These are phyloP conservation scores for Torulaspora globosa DNA, from an alignment of 1,139 yeast species.

Conservation along the genomic window DNA sequence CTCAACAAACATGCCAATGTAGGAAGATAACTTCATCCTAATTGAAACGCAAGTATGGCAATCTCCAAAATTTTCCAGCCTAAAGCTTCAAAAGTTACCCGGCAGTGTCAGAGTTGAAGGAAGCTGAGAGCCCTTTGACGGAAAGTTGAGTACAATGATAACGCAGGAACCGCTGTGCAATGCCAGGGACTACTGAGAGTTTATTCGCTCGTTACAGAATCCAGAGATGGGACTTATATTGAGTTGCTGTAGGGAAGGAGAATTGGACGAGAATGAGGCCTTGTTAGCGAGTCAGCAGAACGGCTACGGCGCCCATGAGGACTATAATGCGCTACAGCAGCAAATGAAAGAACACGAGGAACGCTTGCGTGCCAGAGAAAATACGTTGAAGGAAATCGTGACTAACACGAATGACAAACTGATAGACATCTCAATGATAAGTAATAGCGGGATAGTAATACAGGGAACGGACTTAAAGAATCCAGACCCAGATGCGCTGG, in stretches of 20 bases:
- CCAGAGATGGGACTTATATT: constrained; percentile 26
- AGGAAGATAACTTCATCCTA: not conserved
- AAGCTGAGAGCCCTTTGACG: not conserved
- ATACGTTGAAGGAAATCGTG: constrained; percentile 39
- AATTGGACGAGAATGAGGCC: constrained; percentile 28
- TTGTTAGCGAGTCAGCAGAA: constrained; percentile 32
- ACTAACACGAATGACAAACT: constrained; percentile 39
- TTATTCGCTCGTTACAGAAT: not conserved
- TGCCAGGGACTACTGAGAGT: not conserved
- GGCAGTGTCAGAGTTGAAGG: not conserved
- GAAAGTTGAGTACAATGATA: not conserved
- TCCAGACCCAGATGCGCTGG: not conserved
- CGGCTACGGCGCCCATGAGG: constrained; percentile 30
- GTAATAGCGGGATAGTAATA: constrained; percentile 35
- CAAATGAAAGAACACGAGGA: constrained; percentile 35
- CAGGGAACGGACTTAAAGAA: constrained; percentile 26
- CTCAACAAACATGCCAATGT: not conserved
- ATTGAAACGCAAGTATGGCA: not conserved
- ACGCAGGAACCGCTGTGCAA: not conserved
- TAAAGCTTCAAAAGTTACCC: not conserved
- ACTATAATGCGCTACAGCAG: constrained; percentile 16
- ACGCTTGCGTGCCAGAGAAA: constrained; percentile 34
- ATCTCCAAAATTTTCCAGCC: constrained; percentile 3
- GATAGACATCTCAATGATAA: constrained; percentile 37
- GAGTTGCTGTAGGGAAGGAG: constrained; percentile 26